phyloP scores from a whole-genome alignment of 345 rosid species.

The Pseudoturritis turrita region DNA sequence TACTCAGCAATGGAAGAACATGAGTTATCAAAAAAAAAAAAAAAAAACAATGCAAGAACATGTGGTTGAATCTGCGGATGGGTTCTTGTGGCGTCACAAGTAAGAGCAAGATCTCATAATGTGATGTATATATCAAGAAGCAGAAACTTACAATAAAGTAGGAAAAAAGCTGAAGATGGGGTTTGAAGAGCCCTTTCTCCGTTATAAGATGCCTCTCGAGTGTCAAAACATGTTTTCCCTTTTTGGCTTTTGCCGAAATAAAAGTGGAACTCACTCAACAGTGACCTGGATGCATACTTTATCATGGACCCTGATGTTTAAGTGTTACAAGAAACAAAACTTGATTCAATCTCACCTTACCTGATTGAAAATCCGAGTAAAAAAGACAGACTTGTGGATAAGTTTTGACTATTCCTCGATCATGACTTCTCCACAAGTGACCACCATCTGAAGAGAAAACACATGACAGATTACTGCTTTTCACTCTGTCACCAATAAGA shows the following conservation, averaged over 20 bases:
- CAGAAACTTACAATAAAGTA: slow-evolving; percentile 50
- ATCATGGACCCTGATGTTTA: neutral
- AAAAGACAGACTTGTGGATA: slow-evolving; percentile 59
- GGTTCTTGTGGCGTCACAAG: too few species aligned
- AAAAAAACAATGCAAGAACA: too few species aligned
- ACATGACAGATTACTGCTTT: slow-evolving; percentile 6
- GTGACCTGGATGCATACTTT: slow-evolving; percentile 34
- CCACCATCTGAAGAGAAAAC: slow-evolving; percentile 59
- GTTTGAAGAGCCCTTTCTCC: slow-evolving; percentile 63
- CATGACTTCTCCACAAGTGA: slow-evolving; percentile 62
- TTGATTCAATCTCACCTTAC: slow-evolving; percentile 14
- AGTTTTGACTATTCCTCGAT: slow-evolving; percentile 43
- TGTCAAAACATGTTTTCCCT: neutral
- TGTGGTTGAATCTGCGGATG: too few species aligned
- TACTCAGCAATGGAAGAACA: too few species aligned
- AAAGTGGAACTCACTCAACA: slow-evolving; percentile 46
- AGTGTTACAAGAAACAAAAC: neutral
- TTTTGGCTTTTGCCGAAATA: neutral
- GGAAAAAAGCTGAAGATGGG: slow-evolving; percentile 44
- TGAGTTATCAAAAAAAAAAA: too few species aligned
- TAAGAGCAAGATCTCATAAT: neutral
- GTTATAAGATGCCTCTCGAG: slow-evolving; percentile 40
- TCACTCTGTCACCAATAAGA: slow-evolving; percentile 5
- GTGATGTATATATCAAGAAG: neutral
- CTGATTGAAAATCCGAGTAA: slow-evolving; percentile 59